Evolutionary conservation across 1,284 basidiomycete genomes (phyloP).

Genomic region (Puccinia triticina): DNA sequence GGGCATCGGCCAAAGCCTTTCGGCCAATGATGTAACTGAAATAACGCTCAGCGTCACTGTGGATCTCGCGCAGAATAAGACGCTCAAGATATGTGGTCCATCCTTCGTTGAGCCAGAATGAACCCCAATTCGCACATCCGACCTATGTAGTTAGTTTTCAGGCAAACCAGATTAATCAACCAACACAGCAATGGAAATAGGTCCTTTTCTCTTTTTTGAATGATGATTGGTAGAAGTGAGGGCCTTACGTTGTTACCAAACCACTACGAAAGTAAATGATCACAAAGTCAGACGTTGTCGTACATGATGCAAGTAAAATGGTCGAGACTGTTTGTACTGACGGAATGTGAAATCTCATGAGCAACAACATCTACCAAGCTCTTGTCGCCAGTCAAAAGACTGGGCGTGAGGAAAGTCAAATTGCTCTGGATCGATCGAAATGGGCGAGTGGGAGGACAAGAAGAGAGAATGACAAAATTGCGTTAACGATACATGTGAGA

Average conservation of each 20-base stretch:
- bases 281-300: slow-evolving; percentile 30
- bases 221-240: slow-evolving; percentile 51
- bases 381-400: slow-evolving; percentile 78
- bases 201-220: slow-evolving; percentile 55
- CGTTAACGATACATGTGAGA: slow-evolving; percentile 58
- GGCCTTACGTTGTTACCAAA: slow-evolving; percentile 77
- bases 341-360: slow-evolving; percentile 60
- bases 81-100: slow-evolving; percentile 95
- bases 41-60: slow-evolving; percentile 77
- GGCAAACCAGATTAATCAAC: slow-evolving; percentile 56
- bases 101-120: slow-evolving; percentile 63
- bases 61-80: slow-evolving; percentile 73
- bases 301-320: not conserved
- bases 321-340: slow-evolving; percentile 30
- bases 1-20: slow-evolving; percentile 73
- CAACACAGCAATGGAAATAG: slow-evolving; percentile 89
- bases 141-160: slow-evolving; percentile 11
- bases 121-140: slow-evolving; percentile 52
- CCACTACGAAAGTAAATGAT: slow-evolving; percentile 67
- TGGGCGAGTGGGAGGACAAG: slow-evolving; percentile 66
- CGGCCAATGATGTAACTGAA: slow-evolving; percentile 78
- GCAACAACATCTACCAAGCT: slow-evolving; percentile 83
- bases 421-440: slow-evolving; percentile 37
- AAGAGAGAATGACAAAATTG: slow-evolving; percentile 72
- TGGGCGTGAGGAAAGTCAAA: slow-evolving; percentile 60